Evolutionary conservation across 2,329 filamentous ascomycete species (phyloP), one percentile per base, ranked within the genome.

Genomic region (Amauroascus verrucosus): DNA sequence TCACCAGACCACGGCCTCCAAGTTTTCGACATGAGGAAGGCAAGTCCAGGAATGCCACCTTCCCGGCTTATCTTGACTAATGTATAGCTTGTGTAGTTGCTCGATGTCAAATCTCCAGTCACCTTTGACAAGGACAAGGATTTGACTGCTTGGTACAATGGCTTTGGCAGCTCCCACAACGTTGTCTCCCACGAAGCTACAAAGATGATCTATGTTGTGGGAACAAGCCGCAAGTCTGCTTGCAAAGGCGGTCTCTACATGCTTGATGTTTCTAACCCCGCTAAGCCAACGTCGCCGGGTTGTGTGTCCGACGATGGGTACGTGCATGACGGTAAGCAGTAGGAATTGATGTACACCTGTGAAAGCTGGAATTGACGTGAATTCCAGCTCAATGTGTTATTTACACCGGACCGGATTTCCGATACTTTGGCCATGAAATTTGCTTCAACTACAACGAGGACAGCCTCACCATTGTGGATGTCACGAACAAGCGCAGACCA

Each of bases 11-110:
- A 83, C 64, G 76, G 77, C 32, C 74, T 83, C 45, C 80, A 83
- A 65, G 74, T 83, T 65, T 83, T 83, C 61, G 80, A 83, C 65
- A 75, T 82, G 76, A 75, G 70, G 60, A 81, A 75, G 57, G 58
- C 61, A 44, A 40, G 41, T 43, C 13, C 13, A 24, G n/a, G 9
- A 6, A 20, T 6, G 20, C 18, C 20, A 14, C 14, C 2, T 13
- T 9, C 1, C 28, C 13, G 2, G 6, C 14, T 30, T 30, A 28
- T 8, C 7, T 28, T 35, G n/a, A 40, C 44, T 53, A 51, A 52
- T 13, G 18, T 22, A 8, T 16, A 28, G 26, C 14, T 20, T 33
- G 18, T 28, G 67, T 77, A 51, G 66, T 67, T 35, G 62, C 79
- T 54, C 68, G 75, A 63, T 40, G 16, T 53, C 24, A 71, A 72